phyloP scores from a whole-genome alignment of 805 yeast species.

The Nakazawaea siamensis region DNA sequence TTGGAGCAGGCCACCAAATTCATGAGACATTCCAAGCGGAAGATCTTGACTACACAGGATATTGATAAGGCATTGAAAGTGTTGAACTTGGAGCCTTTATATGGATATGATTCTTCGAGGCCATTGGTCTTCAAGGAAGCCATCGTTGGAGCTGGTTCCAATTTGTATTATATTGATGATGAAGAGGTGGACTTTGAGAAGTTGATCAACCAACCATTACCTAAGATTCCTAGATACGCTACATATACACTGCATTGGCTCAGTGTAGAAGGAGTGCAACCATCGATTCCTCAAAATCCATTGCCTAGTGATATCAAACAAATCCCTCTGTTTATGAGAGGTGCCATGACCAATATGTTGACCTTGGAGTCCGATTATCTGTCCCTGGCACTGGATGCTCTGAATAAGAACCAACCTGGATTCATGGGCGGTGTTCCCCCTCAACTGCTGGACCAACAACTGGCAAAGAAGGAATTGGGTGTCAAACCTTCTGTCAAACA shows the following conservation, averaged over 20 bases:
- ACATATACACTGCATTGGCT: conserved; percentile 96
- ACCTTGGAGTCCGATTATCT: conserved; percentile 42
- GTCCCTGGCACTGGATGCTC: conserved; percentile 20
- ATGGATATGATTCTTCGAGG: conserved; percentile 70
- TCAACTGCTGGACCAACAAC: conserved; percentile 2
- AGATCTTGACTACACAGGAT: conserved; percentile 72
- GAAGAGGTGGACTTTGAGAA: conserved; percentile 95
- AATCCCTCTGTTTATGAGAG: conserved; percentile 72
- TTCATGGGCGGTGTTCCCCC: neutral
- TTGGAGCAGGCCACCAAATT: conserved; percentile 93
- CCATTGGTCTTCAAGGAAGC: conserved; percentile 83
- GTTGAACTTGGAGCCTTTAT: conserved; percentile 88
- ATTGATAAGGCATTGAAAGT: conserved; percentile 75
- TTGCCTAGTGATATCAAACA: conserved; percentile 68
- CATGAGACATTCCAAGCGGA: conserved; percentile 89
- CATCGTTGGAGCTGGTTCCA: conserved; percentile 84
- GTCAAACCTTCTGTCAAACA: conserved; percentile 92
- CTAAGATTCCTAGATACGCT: conserved; percentile 88
- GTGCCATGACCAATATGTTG: conserved; percentile 64
- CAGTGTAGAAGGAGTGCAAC: conserved; percentile 98
- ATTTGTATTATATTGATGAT: conserved; percentile 80
- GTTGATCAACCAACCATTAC: conserved; percentile 86
- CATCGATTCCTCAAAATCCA: conserved; percentile 96
- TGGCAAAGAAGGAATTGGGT: conserved; percentile 37
- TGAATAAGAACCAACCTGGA: conserved; percentile 11